A percentile compares a stretch with the other conserved stretches of the same genome.
phyloP scores from a whole-genome alignment of 2,329 filamentous ascomycete genomes.

The Shiraia sp. region DNA sequence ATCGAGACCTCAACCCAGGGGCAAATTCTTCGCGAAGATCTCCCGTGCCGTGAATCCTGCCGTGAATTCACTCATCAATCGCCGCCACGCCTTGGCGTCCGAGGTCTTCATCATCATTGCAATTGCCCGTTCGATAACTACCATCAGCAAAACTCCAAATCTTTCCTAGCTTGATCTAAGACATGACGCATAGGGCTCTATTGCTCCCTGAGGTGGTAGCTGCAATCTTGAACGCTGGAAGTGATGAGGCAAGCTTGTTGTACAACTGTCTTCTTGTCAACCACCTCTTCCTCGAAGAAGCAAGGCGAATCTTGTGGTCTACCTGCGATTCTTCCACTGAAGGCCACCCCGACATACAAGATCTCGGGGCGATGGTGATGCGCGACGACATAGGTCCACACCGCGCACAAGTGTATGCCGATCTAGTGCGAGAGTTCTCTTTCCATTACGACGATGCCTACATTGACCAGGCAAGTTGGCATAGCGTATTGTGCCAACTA shows the following conservation, averaged over 20 bases:
- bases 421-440: neutral
- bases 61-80: neutral
- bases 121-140: neutral
- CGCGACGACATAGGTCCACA: neutral
- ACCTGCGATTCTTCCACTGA: neutral
- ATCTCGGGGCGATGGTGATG: neutral
- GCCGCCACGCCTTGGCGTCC: neutral
- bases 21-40: neutral
- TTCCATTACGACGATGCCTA: neutral
- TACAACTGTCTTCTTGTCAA: constrained; percentile 1
- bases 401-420: neutral
- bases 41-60: neutral
- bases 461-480: neutral
- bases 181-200: neutral
- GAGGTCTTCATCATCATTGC: neutral
- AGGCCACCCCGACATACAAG: neutral
- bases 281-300: neutral
- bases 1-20: neutral
- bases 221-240: neutral
- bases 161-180: neutral
- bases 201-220: neutral
- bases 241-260: neutral
- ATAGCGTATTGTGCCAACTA: neutral
- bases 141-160: neutral
- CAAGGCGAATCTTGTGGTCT: neutral